Conservation (phyloP, 257 asterid genomes). For the Fraxinus americana region DNA sequence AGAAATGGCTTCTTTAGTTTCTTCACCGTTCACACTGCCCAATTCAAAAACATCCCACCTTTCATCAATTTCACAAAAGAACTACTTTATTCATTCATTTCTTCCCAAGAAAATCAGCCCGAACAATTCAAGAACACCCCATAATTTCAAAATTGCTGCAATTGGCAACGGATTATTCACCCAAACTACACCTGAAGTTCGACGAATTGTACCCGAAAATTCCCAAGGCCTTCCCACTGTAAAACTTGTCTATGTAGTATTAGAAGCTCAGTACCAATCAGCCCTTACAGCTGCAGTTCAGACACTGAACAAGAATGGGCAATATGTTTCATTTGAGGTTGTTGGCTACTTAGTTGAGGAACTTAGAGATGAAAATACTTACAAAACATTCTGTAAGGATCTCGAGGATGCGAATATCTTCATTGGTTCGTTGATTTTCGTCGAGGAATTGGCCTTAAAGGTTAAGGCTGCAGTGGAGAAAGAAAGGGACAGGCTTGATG, state of each 20-base stretch:
- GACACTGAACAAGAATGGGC: slow-evolving; percentile 51
- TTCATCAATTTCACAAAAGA: slow-evolving; percentile 67
- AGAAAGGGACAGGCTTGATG: slow-evolving; percentile 84
- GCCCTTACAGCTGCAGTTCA: slow-evolving; percentile 88
- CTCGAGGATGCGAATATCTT: slow-evolving; percentile 85
- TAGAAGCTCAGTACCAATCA: slow-evolving; percentile 96
- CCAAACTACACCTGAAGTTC: slow-evolving; percentile 82
- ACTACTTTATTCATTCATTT: slow-evolving; percentile 78
- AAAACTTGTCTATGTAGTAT: slow-evolving; percentile 80
- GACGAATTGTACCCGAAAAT: slow-evolving; percentile 77
- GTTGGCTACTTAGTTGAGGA: slow-evolving; percentile 97
- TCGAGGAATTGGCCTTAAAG: slow-evolving; percentile 86
- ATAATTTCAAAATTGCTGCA: slow-evolving; percentile 66
- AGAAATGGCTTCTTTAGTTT: slow-evolving; percentile 86
- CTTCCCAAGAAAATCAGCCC: slow-evolving; percentile 68
- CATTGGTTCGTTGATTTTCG: slow-evolving; percentile 91
- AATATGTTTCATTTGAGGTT: slow-evolving; percentile 73
- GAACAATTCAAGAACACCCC: slow-evolving; percentile 31
- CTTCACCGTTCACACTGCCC: slow-evolving; percentile 75
- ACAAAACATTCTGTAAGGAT: slow-evolving; percentile 72
- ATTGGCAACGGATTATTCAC: slow-evolving; percentile 93
- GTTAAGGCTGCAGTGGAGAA: slow-evolving; percentile 86
- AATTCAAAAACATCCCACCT: slow-evolving; percentile 55
- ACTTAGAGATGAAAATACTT: slow-evolving; percentile 67
- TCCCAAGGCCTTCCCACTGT: slow-evolving; percentile 63